A percentile compares a stretch with the other conserved stretches of the same genome.
Conservation (phyloP, 495 filamentous ascomycete genomes). For the Talaromyces nanjingensis region DNA sequence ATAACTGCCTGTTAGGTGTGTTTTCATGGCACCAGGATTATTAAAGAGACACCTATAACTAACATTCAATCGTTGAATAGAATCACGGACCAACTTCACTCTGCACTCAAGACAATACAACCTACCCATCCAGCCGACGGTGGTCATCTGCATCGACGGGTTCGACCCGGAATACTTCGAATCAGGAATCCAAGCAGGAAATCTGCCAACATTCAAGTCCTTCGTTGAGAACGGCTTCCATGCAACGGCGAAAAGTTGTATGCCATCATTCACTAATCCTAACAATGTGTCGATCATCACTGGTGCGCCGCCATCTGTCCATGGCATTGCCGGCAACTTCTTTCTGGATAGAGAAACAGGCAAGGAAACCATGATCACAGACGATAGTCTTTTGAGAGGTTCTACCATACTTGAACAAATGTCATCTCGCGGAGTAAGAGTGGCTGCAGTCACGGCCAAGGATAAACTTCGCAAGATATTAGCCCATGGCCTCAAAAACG, state of each 20-base stretch:
- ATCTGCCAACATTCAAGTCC: conserved; percentile 21
- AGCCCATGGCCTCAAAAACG: conserved; percentile 21
- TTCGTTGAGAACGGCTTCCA: conserved; percentile 25
- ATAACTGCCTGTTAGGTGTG: conserved; percentile 18
- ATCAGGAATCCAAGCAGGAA: conserved; percentile 18
- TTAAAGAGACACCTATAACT: neutral
- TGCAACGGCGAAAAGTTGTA: conserved; percentile 22
- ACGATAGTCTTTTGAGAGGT: conserved; percentile 23
- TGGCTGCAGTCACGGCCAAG: conserved; percentile 31
- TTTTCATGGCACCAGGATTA: neutral
- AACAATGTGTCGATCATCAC: conserved; percentile 32
- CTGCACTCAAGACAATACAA: conserved; percentile 19
- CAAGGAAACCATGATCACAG: conserved; percentile 27
- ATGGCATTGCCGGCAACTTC: conserved; percentile 32
- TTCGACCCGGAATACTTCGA: conserved; percentile 29
- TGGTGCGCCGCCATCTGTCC: conserved; percentile 20
- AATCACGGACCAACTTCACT: conserved; percentile 14
- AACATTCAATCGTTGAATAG: neutral
- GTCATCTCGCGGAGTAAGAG: conserved; percentile 23
- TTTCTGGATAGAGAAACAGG: conserved; percentile 27
- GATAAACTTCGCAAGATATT: conserved; percentile 30
- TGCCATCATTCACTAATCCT: conserved; percentile 32
- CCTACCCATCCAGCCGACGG: conserved; percentile 18
- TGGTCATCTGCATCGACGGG: conserved; percentile 31
- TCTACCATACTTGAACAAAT: conserved; percentile 30